Base-by-base conservation (phyloP, 352 stramenopile species). In the Globisporangium cederbergense region DNA sequence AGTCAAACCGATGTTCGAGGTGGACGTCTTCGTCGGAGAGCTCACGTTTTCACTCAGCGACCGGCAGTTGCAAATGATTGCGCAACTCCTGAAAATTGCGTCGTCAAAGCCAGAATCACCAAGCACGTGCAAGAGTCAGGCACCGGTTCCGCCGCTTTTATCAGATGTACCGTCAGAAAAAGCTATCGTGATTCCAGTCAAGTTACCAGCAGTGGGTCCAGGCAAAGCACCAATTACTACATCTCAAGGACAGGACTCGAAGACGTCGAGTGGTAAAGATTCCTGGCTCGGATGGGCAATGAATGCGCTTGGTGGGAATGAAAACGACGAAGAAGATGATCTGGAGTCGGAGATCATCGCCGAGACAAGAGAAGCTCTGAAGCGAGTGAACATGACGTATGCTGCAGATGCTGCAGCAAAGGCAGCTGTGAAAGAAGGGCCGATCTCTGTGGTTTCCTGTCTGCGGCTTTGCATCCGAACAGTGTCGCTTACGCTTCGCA, bases 31-130 rank as follows among this genome's bases (percentile, higher is more conserved):
- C 58, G 71, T 96, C 14, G 68, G 72, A 4, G 79, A 94, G 28
- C 60, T 96, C 13, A 61, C 78, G 30, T 92, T 96, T 38, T 94
- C 87, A 3, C 58, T 94, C 32, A 96, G 87, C 58, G 79, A 96
- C 69, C 74, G 87, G 40, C 87, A 96, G 63, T 68, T 96, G 51
- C 55, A 81, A 10, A 95, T 95, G 87, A 68, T 95, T n/a, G 73
- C 81, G 9, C 71, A 93, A 60, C 70, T 95, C 22, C 66, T 89
- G 40, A 66, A 68, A 47, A 83, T 71, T 46, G 72, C 76, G 34
- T 79, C 63, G 5, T 50, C 54, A 34, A 81, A 75, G 46, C 70
- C 70, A 9, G 62, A 72, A 22, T 54, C 71, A 60, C 38, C 59
- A 9, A 52, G 70, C 28, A 53, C 60, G 11, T 11, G 38, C 10